Base-by-base conservation (phyloP, 139 green algal genomes). In the Diplosphaera chodatii region DNA sequence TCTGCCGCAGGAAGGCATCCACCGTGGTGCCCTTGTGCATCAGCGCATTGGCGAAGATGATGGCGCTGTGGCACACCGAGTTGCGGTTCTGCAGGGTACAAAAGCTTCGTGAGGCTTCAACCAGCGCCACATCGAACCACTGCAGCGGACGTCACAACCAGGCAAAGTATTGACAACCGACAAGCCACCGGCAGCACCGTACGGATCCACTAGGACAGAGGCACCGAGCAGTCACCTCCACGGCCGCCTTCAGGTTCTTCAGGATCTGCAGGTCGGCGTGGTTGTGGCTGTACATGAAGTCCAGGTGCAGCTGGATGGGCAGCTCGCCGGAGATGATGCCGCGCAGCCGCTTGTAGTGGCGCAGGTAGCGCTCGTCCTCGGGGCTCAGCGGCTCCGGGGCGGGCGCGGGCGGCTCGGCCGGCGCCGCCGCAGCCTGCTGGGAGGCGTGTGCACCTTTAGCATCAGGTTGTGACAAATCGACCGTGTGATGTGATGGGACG, bases 1-100 rank as follows among this genome's bases (percentile, higher is more conserved):
- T 97, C 32, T 96, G 90, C 2, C 94, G 82, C 75, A 99, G 79
- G 79, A 99, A 99, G 3, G 91, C 90, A 77, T 99, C 95, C 27
- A 97, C 86, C 0, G 89, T 96, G 29, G 95, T 99, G 48, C 95
- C 95, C 8, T 79, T 79, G 74, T 99, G 92, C 89, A 97, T 96
- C 33, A 96, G 77, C n/a, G 95, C 91, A 78, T 99, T 99, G 63
- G 93, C 84, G 40, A 96, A 87, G 69, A 99, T 92, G 63, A 90
- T 91, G 40, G 95, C 95, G 18, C 74, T 86, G 82, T 99, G 95
- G 73, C 86, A 93, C 68, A 99, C 90, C 27, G 72, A 88, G 80
- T 90, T 89, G 28, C 74, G 77, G 48, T 59, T 59, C 48, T 59
- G 48, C 48, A 18, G 48, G 48, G 16, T 18, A 25, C 37, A 48